These are phyloP conservation scores for Tulasnella calospora DNA, from an alignment of 768 basidiomycete genomes.

Conservation along the genomic window DNA sequence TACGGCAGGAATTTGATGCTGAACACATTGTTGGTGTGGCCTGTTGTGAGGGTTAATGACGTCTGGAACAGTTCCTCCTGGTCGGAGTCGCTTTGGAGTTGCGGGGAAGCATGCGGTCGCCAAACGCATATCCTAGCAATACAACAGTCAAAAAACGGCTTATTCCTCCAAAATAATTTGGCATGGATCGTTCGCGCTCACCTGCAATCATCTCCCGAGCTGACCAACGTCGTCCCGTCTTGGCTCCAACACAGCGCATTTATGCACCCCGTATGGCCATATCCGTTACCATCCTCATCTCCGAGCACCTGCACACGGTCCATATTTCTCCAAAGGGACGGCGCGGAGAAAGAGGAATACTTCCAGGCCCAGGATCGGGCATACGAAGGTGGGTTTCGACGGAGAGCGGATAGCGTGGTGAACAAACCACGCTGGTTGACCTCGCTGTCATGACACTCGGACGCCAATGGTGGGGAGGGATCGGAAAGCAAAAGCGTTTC, in stretches of 20 bases:
- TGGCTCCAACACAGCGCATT: slow-evolving; percentile 39
- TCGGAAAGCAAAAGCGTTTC: background rate
- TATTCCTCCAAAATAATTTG: background rate
- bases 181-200: slow-evolving; percentile 18
- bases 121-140: slow-evolving; percentile 65
- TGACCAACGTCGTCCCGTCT: slow-evolving; percentile 35
- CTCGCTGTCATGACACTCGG: background rate
- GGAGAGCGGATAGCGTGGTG: slow-evolving; percentile 12
- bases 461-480: background rate
- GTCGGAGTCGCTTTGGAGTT: slow-evolving; percentile 43
- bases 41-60: slow-evolving; percentile 65
- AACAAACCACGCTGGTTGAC: background rate
- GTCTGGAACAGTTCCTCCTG: slow-evolving; percentile 46
- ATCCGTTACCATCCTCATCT: slow-evolving; percentile 38
- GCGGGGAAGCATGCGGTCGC: slow-evolving; percentile 53
- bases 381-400: background rate
- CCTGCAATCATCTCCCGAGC: slow-evolving; percentile 37
- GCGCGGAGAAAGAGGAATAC: background rate
- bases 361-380: slow-evolving; percentile 11
- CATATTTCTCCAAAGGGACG: slow-evolving; percentile 16
- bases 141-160: background rate
- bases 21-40: slow-evolving; percentile 82
- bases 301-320: slow-evolving; percentile 72
- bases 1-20: slow-evolving; percentile 69
- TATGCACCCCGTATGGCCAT: slow-evolving; percentile 63